These are phyloP conservation scores for Lactarius psammicola DNA, from an alignment of 768 basidiomycete genomes.

Conservation along the genomic window DNA sequence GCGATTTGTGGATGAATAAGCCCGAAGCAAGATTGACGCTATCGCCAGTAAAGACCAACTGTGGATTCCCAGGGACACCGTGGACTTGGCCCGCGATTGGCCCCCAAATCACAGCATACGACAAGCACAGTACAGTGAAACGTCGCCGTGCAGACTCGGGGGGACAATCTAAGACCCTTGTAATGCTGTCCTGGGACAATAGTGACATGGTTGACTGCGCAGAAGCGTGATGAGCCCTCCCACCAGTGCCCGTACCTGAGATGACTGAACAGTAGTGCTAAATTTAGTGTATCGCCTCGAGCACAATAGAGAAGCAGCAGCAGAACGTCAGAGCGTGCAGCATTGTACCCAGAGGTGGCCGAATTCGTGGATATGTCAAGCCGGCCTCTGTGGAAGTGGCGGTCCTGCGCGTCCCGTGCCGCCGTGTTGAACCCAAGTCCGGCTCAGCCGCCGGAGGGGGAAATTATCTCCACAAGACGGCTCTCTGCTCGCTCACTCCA, in stretches of 20 bases:
- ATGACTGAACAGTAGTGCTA: background rate
- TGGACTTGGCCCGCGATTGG: background rate
- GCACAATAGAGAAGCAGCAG: background rate
- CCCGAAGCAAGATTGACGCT: background rate
- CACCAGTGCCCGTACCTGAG: background rate
- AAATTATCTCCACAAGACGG: background rate
- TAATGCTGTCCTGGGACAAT: background rate
- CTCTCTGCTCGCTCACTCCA: background rate
- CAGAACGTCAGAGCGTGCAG: background rate
- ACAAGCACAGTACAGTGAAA: background rate
- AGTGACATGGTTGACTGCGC: background rate
- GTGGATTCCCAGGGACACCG: background rate
- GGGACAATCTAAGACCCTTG: background rate
- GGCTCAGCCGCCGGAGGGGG: background rate
- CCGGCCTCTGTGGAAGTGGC: background rate
- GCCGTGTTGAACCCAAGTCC: background rate
- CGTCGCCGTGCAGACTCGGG: background rate
- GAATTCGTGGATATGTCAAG: conserved; percentile 1
- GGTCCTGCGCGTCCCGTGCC: background rate
- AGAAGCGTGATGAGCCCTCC: background rate
- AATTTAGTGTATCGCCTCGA: background rate
- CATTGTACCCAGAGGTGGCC: background rate
- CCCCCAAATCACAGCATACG: background rate
- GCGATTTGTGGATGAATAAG: background rate
- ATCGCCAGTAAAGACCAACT: background rate